Evolutionary conservation across 441 rosid genomes (phyloP), one percentile per base, ranked within the genome.

Genomic region (Mallotus repandus): DNA sequence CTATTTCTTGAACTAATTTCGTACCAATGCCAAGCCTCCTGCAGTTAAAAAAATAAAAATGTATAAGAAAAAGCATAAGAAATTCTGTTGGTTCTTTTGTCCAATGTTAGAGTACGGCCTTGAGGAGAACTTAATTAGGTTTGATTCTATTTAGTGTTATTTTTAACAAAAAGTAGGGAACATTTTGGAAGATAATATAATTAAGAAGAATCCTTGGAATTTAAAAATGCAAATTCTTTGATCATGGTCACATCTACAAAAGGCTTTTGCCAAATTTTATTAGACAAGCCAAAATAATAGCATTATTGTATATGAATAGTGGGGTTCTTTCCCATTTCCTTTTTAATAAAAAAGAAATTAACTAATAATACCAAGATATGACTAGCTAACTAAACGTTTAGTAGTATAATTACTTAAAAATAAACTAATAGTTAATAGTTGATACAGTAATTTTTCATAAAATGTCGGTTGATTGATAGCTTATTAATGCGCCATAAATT

Each of bases 11-110:
- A 5, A 92, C 86, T 53, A 92, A 76, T 76, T 81, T 88, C 46
- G 80, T 71, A 48, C 91, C 95, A 65, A 90, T 83, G 54, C 88
- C 88, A 7, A 87, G 79, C 84, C 92, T 92, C 86, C 97, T 90
- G 86, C 74, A 72, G 29, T 13, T n/a, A 0, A 13, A 56, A 66
- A 29, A 29, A 29, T 29, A 29, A 29, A 29, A 29, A 29, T 29
- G 32, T 29, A 29, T 29, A 2, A 29, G 32, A 29, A 29, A 29
- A 29, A 29, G 32, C 32, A 29, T 29, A 2, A 29, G 32, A 29
- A 29, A 29, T 29, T 29, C 32, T 29, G 32, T 29, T 29, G 32
- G 32, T 29, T 29, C 32, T 29, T 66, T 50, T 41, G 53, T 69
- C 54, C 15, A 14, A 43, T 56, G 18, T 35, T 15, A 16, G 58